A percentile compares a stretch with the other conserved stretches of the same genome.
These are phyloP conservation scores for Hyphopichia pseudoburtonii DNA, from an alignment of 1,139 yeast species.

Conservation along the genomic window DNA sequence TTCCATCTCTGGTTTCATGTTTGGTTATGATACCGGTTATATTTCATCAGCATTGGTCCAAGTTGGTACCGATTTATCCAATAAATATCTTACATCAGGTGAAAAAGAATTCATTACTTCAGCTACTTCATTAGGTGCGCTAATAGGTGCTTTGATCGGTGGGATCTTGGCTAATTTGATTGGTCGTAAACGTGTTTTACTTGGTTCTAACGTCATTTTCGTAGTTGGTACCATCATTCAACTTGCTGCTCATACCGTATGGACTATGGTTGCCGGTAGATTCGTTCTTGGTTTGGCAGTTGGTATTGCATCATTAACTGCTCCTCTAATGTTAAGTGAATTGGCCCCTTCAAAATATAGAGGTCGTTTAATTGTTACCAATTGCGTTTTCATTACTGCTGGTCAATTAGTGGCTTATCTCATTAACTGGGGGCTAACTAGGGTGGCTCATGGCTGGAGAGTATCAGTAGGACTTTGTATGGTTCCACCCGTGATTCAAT, in stretches of 20 bases:
- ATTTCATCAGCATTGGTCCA: slow-evolving; percentile 89
- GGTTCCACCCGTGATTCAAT: slow-evolving; percentile 82
- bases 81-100: slow-evolving; percentile 58
- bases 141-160: slow-evolving; percentile 72
- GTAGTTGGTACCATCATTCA: slow-evolving; percentile 82
- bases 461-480: slow-evolving; percentile 85
- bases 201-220: slow-evolving; percentile 78
- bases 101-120: slow-evolving; percentile 88
- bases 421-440: slow-evolving; percentile 83
- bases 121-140: slow-evolving; percentile 93
- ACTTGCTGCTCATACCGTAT: slow-evolving; percentile 72
- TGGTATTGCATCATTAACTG: slow-evolving; percentile 87
- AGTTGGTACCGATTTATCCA: slow-evolving; percentile 69
- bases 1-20: slow-evolving; percentile 92
- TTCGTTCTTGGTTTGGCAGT: slow-evolving; percentile 95
- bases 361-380: slow-evolving; percentile 75
- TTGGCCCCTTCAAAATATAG: slow-evolving; percentile 89
- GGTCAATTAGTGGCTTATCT: slow-evolving; percentile 92
- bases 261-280: slow-evolving; percentile 92
- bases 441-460: slow-evolving; percentile 86
- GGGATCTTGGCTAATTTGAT: slow-evolving; percentile 77
- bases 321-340: slow-evolving; percentile 89
- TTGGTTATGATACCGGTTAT: slow-evolving; percentile 96
- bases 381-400: slow-evolving; percentile 77
- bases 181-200: slow-evolving; percentile 79